These are phyloP conservation scores for Lepidium africanum DNA, from an alignment of 345 rosid genomes.

Conservation along the genomic window DNA sequence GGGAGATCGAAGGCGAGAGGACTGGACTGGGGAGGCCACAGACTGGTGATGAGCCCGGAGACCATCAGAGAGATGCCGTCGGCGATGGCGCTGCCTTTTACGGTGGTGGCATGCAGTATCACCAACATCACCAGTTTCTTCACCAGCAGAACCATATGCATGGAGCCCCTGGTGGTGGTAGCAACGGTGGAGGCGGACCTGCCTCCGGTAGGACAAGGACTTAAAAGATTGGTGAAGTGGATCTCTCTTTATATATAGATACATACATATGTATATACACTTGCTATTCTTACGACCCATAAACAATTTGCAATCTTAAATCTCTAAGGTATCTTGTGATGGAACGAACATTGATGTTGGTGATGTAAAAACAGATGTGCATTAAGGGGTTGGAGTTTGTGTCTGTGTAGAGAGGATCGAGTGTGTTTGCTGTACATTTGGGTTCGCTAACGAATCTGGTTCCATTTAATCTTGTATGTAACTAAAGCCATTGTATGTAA, in stretches of 20 bases:
- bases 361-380: slow-evolving; percentile 18
- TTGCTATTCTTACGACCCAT: slow-evolving; percentile 12
- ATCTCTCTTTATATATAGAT: slow-evolving; percentile 24
- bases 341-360: neutral
- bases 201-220: slow-evolving; percentile 29
- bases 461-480: neutral
- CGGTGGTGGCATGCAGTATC: slow-evolving; percentile 29
- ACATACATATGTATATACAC: slow-evolving; percentile 10
- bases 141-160: slow-evolving; percentile 27
- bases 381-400: slow-evolving; percentile 17
- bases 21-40: slow-evolving; percentile 29
- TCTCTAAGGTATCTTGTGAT: slow-evolving; percentile 1
- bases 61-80: slow-evolving; percentile 32
- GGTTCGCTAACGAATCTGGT: slow-evolving; percentile 8
- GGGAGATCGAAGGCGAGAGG: slow-evolving; percentile 73
- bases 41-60: slow-evolving; percentile 16
- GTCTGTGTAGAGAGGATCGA: slow-evolving; percentile 26
- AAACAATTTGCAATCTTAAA: neutral
- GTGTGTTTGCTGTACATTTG: slow-evolving; percentile 11
- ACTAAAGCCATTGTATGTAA: slow-evolving; percentile 10
- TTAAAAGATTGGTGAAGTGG: slow-evolving; percentile 15
- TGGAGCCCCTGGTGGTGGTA: slow-evolving; percentile 20
- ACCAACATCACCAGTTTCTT: slow-evolving; percentile 31
- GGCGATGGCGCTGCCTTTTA: slow-evolving; percentile 19
- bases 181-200: slow-evolving; percentile 9